Evolutionary conservation across 1,284 basidiomycete species (phyloP), one percentile per base, ranked within the genome.

Genomic region (Ceratobasidium papillatum): DNA sequence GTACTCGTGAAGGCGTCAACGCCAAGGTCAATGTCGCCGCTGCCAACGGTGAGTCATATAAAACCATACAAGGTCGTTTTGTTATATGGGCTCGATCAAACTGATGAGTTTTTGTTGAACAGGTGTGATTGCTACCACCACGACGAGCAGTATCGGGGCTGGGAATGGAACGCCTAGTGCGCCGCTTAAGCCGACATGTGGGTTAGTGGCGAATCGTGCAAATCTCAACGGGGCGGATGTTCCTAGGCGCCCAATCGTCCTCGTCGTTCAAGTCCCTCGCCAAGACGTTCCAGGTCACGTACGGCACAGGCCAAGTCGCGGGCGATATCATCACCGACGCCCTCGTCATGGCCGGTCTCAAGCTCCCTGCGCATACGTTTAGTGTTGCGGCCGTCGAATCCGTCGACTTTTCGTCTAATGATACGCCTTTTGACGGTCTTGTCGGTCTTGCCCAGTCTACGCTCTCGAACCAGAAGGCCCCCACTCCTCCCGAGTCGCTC

Each of bases 381-480:
- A 95, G 94, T 56, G 89, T 91, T 34, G 88, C 91, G 8, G 84
- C 83, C 1, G 74, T 80, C 32, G 94, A 95, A 81, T 77, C 75
- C n/a, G 74, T 74, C 11, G 77, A 79, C 52, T 78, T 78, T 62
- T 75, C 76, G 4, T 71, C 51, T 9, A 78, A 86, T 77, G 77
- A 78, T 0, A 84, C 85, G 41, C 85, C 89, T 0, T 94, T 94
- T 78, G 94, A 96, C 81, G 90, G 95, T 59, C 82, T 96, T 76
- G 90, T 98, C 92, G 91, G 94, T 75, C 85, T 95, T 78, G 92
- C 93, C 59, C 88, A 88, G 83, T 91, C 89, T 86, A 83, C 81
- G 27, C 84, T 94, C 71, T 93, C 92, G 34, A 82, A 92, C 77
- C 89, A 95, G 79, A 78, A 84, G 32, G 86, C 87, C 1, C 82